Percentiles rank a stretch among this genome's conserved stretches.
These are phyloP conservation scores for Suillus fuscotomentosus DNA, from an alignment of 768 basidiomycete species.

Conservation along the genomic window DNA sequence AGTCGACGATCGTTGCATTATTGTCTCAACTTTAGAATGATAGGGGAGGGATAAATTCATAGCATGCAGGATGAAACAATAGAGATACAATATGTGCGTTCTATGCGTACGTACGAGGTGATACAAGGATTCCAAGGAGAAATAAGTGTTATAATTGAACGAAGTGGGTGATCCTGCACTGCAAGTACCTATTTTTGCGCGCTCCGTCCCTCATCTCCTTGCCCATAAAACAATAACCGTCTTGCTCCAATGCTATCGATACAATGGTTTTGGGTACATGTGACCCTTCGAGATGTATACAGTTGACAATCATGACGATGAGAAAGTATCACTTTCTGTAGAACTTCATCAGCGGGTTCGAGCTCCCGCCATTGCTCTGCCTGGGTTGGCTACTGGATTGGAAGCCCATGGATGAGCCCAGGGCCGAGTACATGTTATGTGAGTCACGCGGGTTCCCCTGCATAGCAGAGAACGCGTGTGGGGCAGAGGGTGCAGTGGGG, in stretches of 20 bases:
- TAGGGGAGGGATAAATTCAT: background rate
- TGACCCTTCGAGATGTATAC: conserved; percentile 9
- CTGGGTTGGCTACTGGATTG: conserved; percentile 23
- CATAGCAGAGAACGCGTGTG: conserved; percentile 55
- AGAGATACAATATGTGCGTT: conserved; percentile 21
- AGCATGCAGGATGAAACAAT: conserved; percentile 13
- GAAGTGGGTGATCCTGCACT: conserved; percentile 4
- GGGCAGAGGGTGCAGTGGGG: conserved; percentile 50
- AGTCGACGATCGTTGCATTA: conserved; percentile 1
- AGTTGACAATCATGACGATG: conserved; percentile 6
- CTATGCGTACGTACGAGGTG: conserved; percentile 8
- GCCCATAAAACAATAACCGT: conserved; percentile 8
- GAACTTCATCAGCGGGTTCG: conserved; percentile 34
- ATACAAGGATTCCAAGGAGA: too few species aligned
- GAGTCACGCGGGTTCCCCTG: conserved; percentile 62
- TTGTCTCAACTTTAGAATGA: conserved; percentile 7
- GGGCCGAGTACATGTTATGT: conserved; percentile 57
- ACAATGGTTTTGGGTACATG: conserved; percentile 16
- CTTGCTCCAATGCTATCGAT: conserved; percentile 20
- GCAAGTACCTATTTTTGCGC: background rate
- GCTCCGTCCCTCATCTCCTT: conserved; percentile 6
- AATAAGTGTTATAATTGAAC: too few species aligned
- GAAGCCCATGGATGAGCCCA: conserved; percentile 32
- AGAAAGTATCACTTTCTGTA: conserved; percentile 27
- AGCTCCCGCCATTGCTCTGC: conserved; percentile 23